A percentile compares a stretch with the other conserved stretches of the same genome.
Conservation (phyloP, 768 basidiomycete species). For the Hortiboletus campestris region DNA sequence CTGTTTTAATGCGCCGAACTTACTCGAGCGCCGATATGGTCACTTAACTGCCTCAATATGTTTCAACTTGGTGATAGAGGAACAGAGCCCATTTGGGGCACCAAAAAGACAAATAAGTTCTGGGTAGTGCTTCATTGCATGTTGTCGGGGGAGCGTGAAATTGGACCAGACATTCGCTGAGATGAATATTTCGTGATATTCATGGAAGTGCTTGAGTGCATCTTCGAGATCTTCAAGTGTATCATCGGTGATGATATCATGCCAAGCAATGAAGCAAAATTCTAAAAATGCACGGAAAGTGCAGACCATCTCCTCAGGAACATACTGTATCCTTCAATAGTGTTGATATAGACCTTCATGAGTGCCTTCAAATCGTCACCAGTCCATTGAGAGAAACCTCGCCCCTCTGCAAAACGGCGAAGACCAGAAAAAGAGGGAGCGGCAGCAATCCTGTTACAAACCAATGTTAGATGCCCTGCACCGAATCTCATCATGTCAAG, state of each 20-base stretch:
- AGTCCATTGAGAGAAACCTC: background rate
- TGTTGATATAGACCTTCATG: background rate
- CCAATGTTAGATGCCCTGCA: no score
- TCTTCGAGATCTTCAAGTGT: background rate
- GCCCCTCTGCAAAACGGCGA: background rate
- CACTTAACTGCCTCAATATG: no score
- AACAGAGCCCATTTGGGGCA: no score
- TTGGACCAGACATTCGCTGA: background rate
- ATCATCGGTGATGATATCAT: background rate
- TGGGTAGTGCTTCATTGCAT: background rate
- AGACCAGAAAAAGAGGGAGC: background rate
- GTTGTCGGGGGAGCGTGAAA: background rate
- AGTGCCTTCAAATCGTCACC: background rate
- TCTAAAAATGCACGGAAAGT: background rate
- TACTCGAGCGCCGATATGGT: no score
- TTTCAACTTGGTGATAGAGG: no score
- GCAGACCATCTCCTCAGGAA: background rate
- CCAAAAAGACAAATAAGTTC: background rate
- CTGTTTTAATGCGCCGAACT: no score
- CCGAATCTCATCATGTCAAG: no score
- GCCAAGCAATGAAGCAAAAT: background rate
- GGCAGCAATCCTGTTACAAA: no score
- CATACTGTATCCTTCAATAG: background rate
- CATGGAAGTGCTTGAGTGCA: background rate
- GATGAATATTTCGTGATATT: background rate